Evolutionary conservation across 2,329 filamentous ascomycete genomes (phyloP).

Genomic region (Pseudocercospora eumusae): DNA sequence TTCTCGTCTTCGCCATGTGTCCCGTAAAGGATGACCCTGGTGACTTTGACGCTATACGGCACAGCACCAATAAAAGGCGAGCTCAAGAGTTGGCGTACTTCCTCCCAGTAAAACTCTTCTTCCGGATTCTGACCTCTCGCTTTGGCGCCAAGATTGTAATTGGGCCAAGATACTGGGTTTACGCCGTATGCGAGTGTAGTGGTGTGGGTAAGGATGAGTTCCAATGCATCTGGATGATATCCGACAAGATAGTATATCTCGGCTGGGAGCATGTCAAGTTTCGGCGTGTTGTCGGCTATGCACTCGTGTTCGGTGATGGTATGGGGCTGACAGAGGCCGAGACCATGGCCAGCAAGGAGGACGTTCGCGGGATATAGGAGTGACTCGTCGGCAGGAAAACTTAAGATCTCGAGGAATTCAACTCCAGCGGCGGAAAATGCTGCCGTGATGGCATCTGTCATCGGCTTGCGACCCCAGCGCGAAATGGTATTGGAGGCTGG

Average conservation of each 20-base stretch:
- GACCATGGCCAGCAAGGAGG: slow-evolving; percentile 6
- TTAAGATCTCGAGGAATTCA: background rate
- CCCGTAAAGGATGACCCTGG: slow-evolving; percentile 12
- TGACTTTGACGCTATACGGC: background rate
- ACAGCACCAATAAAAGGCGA: background rate
- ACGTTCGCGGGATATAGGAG: slow-evolving; percentile 2
- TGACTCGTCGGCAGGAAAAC: background rate
- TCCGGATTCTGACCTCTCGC: background rate
- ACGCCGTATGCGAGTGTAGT: background rate
- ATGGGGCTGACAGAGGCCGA: slow-evolving; percentile 11
- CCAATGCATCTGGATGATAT: background rate
- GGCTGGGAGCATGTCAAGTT: background rate
- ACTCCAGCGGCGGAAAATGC: background rate
- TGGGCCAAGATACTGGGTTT: background rate
- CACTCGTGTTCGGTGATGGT: background rate
- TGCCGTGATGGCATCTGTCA: background rate
- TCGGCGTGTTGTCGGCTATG: background rate
- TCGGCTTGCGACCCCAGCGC: background rate
- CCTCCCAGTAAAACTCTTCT: slow-evolving; percentile 13
- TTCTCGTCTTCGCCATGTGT: background rate
- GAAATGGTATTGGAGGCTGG: background rate
- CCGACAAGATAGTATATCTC: background rate
- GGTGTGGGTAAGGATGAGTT: background rate
- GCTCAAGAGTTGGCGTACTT: slow-evolving; percentile 8
- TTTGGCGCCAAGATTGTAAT: background rate